Base-by-base conservation (phyloP, 371 early-diverging fungal species). In the Phascolomyces articulosus region DNA sequence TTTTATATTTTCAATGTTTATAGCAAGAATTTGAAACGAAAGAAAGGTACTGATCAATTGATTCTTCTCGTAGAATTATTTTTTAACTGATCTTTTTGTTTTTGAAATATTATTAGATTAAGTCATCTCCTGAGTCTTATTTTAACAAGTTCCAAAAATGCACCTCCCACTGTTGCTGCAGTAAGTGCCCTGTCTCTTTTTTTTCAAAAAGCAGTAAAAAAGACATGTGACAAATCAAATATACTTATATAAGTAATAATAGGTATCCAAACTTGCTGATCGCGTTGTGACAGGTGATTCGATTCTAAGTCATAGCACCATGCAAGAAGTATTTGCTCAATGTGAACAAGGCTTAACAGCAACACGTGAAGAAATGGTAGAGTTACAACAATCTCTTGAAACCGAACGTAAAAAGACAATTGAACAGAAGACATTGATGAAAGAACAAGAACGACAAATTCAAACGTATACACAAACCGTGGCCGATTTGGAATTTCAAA, bases 11-110 rank as follows among this genome's bases (percentile, higher is more conserved):
- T 34, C 11, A n/a, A n/a, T n/a, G 11, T 55, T 41, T 59, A 27
- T 53, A 77, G 72, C 59, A 71, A 55, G 80, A 79, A 58, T 71
- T 69, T 0, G 80, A 76, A 56, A 74, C 80, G 21, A 58, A 64
- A 40, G 69, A 72, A 66, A 48, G 71, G 74, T 74, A 70, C n/a
- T n/a, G 23, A 44, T 40, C 15, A 16, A 23, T 9, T 27, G 9
- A 53, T 41, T 24, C 6, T n/a, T 53, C 23, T 24, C 20, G 13
- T 13, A 29, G 21, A 23, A 40, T 0, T 48, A 29, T 38, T 27
- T 18, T 28, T 54, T 20, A 15, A 29, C 1, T 53, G n/a, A 21
- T 16, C 24, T 18, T 41, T 28, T 44, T 21, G 4, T 16, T 21
- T 34, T 44, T 44, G 1, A 44, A 4, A 13, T 18, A 44, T 8